These are phyloP conservation scores for Solanum chmielewskii DNA, from an alignment of 257 asterid species.

Conservation along the genomic window DNA sequence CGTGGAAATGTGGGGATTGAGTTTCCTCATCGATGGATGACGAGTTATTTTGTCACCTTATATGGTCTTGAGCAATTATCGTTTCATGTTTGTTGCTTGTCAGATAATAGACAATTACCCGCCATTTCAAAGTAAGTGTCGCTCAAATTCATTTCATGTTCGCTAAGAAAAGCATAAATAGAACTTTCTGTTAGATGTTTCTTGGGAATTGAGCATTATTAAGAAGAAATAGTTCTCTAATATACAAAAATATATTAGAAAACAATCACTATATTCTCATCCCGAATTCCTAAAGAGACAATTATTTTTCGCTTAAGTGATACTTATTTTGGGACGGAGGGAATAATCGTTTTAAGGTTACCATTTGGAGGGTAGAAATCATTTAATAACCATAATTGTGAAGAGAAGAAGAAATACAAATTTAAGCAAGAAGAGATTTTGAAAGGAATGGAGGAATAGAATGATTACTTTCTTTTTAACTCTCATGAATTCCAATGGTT, in stretches of 20 bases:
- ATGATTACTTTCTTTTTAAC: not conserved
- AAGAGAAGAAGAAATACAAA: not conserved
- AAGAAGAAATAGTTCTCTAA: not conserved
- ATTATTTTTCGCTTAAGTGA: too few relatives aligned
- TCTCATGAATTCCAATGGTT: not conserved
- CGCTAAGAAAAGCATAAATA: too few relatives aligned
- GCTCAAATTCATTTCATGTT: not conserved
- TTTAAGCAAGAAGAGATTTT: not conserved
- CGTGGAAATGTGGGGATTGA: not conserved
- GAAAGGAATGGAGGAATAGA: not conserved
- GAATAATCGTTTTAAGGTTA: not conserved
- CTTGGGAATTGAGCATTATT: not conserved
- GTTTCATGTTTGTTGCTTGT: not conserved
- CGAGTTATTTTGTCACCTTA: not conserved
- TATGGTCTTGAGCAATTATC: not conserved
- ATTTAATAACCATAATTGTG: not conserved
- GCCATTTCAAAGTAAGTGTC: too few relatives aligned
- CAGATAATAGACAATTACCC: too few relatives aligned
- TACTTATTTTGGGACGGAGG: too few relatives aligned
- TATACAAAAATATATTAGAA: not conserved
- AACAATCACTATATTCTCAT: not conserved
- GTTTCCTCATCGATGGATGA: not conserved
- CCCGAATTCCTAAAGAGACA: too few relatives aligned
- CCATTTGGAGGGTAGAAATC: not conserved
- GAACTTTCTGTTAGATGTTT: not conserved